Evolutionary conservation across 2,329 filamentous ascomycete genomes (phyloP), one percentile per base, ranked within the genome.

Genomic region (Thermomyces lanuginosus): DNA sequence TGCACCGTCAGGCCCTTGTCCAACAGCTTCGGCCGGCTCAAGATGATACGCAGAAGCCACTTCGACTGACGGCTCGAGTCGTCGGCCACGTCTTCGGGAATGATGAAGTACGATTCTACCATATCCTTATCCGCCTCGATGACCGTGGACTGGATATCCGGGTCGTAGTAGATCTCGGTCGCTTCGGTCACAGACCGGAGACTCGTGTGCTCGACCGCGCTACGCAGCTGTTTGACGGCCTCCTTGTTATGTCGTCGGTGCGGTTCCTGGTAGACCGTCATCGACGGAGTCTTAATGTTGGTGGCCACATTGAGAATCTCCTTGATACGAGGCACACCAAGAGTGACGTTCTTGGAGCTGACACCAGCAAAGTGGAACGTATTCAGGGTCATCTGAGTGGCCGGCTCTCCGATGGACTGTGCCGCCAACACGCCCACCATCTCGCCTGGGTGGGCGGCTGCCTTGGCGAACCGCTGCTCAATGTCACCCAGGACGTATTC

Each of bases 311-410:
- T 98, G 31, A 98, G 67, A 72, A 98, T 98, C 61, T 98, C 89
- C 68, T 98, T 98, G 26, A 98, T 71, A 73, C 89, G 86, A 22
- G 89, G 89, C 22, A 98, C 89, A 82, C 89, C 89, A 25, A 98
- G 75, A 0, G 89, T 98, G 29, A 98, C 86, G 66, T 98, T 98
- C 76, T 98, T 98, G 13, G 86, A 92, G 19, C 91, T 92, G 34
- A 98, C 83, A 92, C 89, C 89, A 55, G 89, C 84, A 55, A 98
- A 98, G 66, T 98, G 89, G 77, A 98, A 98, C 13, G 89, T 98
- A 61, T 98, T 98, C 34, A 98, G 62, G 1, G 89, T 98, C 89
- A 98, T 98, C 64, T 98, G 89, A 1, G 89, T 98, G 12, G 89
- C 91, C 21, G 89, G 89, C 56, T 98, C 89, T 61, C 89, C 89